Evolutionary conservation across 768 basidiomycete species (phyloP).

Genomic region (Trametes meyenii): DNA sequence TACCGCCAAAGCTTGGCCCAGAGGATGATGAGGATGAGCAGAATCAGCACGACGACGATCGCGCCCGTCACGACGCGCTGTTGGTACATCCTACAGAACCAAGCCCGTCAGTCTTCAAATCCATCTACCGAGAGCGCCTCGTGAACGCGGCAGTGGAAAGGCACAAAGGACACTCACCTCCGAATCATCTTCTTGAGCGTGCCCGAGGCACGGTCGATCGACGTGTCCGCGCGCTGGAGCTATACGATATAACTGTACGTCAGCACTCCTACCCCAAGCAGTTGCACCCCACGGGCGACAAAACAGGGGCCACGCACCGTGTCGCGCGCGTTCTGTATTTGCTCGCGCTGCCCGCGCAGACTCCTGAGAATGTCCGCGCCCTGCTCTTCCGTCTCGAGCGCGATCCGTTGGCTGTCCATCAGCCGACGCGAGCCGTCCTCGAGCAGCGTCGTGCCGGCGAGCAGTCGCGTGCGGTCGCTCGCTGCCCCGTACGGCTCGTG

Average conservation of each 20-base stretch:
- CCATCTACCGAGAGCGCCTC: constrained; percentile 28
- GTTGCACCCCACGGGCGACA: too few species aligned
- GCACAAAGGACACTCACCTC: constrained; percentile 59
- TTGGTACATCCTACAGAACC: constrained; percentile 84
- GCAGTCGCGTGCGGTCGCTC: constrained; percentile 76
- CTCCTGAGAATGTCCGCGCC: constrained; percentile 91
- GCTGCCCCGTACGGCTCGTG: constrained; percentile 80
- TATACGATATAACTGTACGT: constrained; percentile 32
- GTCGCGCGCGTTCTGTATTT: constrained; percentile 90
- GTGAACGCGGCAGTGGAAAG: constrained; percentile 15
- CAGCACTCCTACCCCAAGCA: not conserved
- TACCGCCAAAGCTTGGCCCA: constrained; percentile 73
- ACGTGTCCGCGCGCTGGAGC: constrained; percentile 84
- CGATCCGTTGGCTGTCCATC: constrained; percentile 89
- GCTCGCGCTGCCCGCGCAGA: constrained; percentile 85
- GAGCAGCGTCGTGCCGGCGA: constrained; percentile 76
- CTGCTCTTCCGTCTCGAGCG: constrained; percentile 94
- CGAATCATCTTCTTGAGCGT: constrained; percentile 96
- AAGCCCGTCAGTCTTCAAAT: constrained; percentile 13
- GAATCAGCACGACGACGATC: constrained; percentile 82
- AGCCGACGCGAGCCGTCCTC: constrained; percentile 85
- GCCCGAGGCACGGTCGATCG: constrained; percentile 88
- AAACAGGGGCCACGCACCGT: constrained; percentile 55
- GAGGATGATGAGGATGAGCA: constrained; percentile 80
- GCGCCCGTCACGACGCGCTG: constrained; percentile 86